Percentiles rank a stretch among this genome's conserved stretches.
These are phyloP conservation scores for Colletotrichum zoysiae DNA, from an alignment of 2,329 filamentous ascomycete genomes.

Conservation along the genomic window DNA sequence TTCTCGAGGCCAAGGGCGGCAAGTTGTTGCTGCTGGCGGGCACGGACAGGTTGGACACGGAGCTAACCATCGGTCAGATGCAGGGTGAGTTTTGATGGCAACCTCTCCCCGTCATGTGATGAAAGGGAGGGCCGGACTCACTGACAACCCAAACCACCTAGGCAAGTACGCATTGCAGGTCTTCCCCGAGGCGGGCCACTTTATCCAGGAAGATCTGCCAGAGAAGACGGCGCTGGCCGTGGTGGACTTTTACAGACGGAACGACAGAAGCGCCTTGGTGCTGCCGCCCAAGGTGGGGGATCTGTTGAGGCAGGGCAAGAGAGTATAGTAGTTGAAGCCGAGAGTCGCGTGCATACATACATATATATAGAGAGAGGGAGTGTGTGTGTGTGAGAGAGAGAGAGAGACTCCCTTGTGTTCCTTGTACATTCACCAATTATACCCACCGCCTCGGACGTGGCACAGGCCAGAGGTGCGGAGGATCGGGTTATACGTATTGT, in stretches of 20 bases:
- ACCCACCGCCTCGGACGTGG: conserved; percentile 3
- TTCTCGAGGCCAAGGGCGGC: conserved; percentile 82
- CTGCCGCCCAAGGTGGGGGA: conserved; percentile 93
- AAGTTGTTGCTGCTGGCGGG: conserved; percentile 89
- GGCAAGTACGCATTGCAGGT: conserved; percentile 97
- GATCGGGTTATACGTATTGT: no score
- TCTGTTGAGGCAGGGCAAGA: conserved; percentile 72
- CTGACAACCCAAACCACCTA: conserved; percentile 46
- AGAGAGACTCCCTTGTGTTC: neutral
- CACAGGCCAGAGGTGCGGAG: no score
- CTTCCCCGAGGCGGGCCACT: conserved; percentile 94
- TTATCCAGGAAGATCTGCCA: conserved; percentile 94
- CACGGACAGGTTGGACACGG: conserved; percentile 90
- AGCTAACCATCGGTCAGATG: conserved; percentile 96
- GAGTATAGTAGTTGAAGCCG: conserved; percentile 59
- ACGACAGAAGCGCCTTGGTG: conserved; percentile 86
- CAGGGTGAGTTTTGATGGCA: conserved; percentile 71
- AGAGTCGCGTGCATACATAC: neutral
- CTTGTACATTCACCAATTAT: conserved; percentile 18
- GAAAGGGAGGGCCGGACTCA: neutral
- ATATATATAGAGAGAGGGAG: no score
- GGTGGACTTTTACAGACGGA: conserved; percentile 91
- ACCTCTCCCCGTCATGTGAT: neutral
- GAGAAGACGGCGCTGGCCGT: conserved; percentile 88
- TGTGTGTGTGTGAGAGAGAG: no score